Conservation (phyloP, 108 stramenopile species). For the Schizochytrium sp. region DNA sequence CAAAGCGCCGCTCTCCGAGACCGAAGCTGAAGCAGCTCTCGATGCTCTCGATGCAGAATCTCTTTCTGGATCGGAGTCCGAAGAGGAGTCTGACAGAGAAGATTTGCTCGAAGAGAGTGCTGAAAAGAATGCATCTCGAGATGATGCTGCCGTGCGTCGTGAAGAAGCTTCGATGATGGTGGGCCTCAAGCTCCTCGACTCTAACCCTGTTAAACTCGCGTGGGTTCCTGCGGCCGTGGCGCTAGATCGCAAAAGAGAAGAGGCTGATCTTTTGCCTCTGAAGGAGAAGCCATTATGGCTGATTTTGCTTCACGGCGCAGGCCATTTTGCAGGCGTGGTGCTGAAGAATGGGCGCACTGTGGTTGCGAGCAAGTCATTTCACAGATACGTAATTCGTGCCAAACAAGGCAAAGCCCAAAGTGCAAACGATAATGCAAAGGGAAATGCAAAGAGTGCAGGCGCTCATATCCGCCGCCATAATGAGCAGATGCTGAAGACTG, state of each 20-base stretch:
- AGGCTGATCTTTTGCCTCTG: not conserved
- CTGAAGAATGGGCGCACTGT: slow-evolving; percentile 3
- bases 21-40: slow-evolving; percentile 12
- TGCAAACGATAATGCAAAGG: slow-evolving; percentile 47
- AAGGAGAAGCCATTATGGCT: not conserved
- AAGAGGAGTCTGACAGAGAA: not conserved
- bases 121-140: not conserved
- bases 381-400: slow-evolving; percentile 29
- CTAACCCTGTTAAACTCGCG: not conserved
- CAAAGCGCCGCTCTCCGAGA: not conserved
- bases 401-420: slow-evolving; percentile 57
- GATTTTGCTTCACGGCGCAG: slow-evolving; percentile 36
- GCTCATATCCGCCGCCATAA: slow-evolving; percentile 36
- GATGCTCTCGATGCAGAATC: not conserved
- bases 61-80: slow-evolving; percentile 6
- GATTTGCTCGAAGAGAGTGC: not conserved
- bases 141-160: not conserved
- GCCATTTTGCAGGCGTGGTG: slow-evolving; percentile 56
- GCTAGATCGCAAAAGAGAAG: slow-evolving; percentile 9
- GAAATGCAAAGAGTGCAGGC: slow-evolving; percentile 51
- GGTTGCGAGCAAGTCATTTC: slow-evolving; percentile 49
- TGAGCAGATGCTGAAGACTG: slow-evolving; percentile 53
- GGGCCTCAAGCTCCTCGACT: slow-evolving; percentile 8
- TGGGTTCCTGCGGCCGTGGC: slow-evolving; percentile 9
- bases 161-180: slow-evolving; percentile 12